phyloP scores from a whole-genome alignment of 768 basidiomycete species.

The Stropharia rugosoannulata region DNA sequence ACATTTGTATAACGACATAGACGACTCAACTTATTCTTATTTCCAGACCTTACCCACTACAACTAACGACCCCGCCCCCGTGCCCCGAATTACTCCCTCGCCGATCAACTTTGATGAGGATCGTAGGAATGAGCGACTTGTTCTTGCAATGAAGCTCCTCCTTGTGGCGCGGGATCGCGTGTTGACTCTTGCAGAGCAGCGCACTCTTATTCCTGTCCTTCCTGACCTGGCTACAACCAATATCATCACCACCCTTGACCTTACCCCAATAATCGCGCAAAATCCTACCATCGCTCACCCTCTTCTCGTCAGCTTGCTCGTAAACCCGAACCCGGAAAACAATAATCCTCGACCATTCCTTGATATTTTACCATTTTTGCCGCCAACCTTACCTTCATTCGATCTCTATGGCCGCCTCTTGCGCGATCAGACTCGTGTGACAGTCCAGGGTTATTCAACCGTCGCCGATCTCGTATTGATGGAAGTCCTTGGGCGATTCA shows the following conservation, averaged over 20 bases:
- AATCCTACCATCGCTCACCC: slow-evolving; percentile 74
- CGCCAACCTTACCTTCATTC: slow-evolving; percentile 72
- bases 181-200: slow-evolving; percentile 73
- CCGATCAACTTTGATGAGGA: slow-evolving; percentile 50
- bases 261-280: slow-evolving; percentile 61
- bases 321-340: slow-evolving; percentile 35
- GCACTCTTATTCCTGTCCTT: slow-evolving; percentile 52
- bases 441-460: slow-evolving; percentile 46
- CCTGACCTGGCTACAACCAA: slow-evolving; percentile 42
- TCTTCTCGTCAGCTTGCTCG: slow-evolving; percentile 58
- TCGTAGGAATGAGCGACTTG: slow-evolving; percentile 53
- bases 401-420: slow-evolving; percentile 71
- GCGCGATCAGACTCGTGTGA: slow-evolving; percentile 54
- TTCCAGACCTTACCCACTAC: slow-evolving; percentile 25
- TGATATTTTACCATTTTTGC: slow-evolving; percentile 61
- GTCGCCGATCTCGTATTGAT: slow-evolving; percentile 63
- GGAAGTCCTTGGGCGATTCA: slow-evolving; percentile 69
- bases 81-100: slow-evolving; percentile 16
- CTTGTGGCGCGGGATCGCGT: slow-evolving; percentile 70
- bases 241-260: slow-evolving; percentile 67
- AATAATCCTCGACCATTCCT: slow-evolving; percentile 51
- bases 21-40: slow-evolving; percentile 41
- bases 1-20: slow-evolving; percentile 56
- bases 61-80: slow-evolving; percentile 12
- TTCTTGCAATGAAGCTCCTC: slow-evolving; percentile 66